Evolutionary conservation across 1,284 basidiomycete genomes (phyloP).

Genomic region (Anthracocystis walkeri): DNA sequence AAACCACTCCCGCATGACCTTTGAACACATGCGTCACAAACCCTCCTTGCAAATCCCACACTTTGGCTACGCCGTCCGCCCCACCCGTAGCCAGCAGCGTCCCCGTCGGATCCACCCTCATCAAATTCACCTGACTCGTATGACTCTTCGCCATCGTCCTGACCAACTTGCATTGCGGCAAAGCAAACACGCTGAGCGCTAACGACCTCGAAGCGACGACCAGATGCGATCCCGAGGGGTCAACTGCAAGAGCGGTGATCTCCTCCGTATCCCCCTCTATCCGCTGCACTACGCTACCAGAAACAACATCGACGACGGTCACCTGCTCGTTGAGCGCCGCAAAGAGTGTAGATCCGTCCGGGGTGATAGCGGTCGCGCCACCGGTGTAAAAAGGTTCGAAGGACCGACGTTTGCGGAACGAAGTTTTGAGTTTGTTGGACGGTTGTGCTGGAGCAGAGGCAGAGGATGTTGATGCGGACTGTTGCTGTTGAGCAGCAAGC

Average conservation of each 20-base stretch:
- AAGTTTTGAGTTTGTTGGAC: constrained; percentile 44
- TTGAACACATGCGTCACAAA: constrained; percentile 94
- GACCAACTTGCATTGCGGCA: constrained; percentile 71
- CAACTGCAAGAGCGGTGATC: constrained; percentile 72
- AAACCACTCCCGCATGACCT: constrained; percentile 90
- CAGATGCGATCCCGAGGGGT: constrained; percentile 68
- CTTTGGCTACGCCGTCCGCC: constrained; percentile 94
- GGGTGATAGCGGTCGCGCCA: constrained; percentile 77
- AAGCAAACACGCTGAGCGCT: constrained; percentile 72
- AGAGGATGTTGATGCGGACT: constrained; percentile 27
- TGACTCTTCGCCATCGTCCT: constrained; percentile 86
- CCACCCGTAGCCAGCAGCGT: constrained; percentile 93
- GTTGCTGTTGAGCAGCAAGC: constrained; percentile 39
- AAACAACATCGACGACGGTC: constrained; percentile 81
- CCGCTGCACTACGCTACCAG: constrained; percentile 76
- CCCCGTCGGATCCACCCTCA: constrained; percentile 82
- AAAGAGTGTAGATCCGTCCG: constrained; percentile 82
- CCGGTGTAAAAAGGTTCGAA: constrained; percentile 68
- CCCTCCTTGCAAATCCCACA: constrained; percentile 90
- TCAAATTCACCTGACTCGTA: constrained; percentile 89
- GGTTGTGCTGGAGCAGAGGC: neutral
- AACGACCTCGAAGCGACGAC: constrained; percentile 73
- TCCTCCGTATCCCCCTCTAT: constrained; percentile 71
- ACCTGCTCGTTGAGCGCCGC: constrained; percentile 89
- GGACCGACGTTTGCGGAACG: constrained; percentile 43